Evolutionary conservation across 306 rosid species (phyloP).

Genomic region (Quercus agrifolia): DNA sequence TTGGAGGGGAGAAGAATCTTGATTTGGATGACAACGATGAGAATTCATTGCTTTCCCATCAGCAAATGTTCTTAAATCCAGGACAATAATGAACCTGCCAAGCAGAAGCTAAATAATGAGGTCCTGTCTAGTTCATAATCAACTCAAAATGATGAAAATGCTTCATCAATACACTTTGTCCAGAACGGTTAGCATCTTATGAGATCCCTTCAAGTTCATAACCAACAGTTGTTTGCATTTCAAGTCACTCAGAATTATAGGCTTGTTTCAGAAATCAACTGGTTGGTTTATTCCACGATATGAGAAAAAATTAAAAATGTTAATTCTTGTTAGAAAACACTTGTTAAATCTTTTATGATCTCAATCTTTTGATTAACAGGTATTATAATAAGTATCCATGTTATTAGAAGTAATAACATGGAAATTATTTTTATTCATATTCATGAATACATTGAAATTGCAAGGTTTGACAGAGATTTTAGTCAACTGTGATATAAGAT

Average conservation of each 20-base stretch:
- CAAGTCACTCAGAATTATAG: background rate
- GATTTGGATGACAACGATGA: slow-evolving; percentile 40
- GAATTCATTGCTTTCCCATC: slow-evolving; percentile 36
- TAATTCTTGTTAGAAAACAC: too few relatives aligned
- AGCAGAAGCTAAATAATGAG: background rate
- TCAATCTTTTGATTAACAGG: background rate
- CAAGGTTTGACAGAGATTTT: too few relatives aligned
- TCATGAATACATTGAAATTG: background rate
- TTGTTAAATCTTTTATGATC: background rate
- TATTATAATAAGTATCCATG: background rate
- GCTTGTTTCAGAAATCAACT: background rate
- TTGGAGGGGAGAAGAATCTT: slow-evolving; percentile 20
- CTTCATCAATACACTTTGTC: background rate
- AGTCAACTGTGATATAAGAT: too few relatives aligned
- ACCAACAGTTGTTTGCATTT: background rate
- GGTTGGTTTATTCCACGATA: background rate
- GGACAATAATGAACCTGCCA: slow-evolving; percentile 2
- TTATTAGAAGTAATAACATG: background rate
- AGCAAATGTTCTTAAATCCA: slow-evolving; percentile 14
- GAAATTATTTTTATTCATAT: background rate
- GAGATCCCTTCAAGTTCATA: background rate
- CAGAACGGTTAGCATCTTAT: background rate
- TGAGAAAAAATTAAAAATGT: background rate
- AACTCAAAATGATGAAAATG: background rate
- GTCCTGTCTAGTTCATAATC: background rate